Evolutionary conservation across 2,329 filamentous ascomycete species (phyloP).

Genomic region (Colletotrichum brevisporum): DNA sequence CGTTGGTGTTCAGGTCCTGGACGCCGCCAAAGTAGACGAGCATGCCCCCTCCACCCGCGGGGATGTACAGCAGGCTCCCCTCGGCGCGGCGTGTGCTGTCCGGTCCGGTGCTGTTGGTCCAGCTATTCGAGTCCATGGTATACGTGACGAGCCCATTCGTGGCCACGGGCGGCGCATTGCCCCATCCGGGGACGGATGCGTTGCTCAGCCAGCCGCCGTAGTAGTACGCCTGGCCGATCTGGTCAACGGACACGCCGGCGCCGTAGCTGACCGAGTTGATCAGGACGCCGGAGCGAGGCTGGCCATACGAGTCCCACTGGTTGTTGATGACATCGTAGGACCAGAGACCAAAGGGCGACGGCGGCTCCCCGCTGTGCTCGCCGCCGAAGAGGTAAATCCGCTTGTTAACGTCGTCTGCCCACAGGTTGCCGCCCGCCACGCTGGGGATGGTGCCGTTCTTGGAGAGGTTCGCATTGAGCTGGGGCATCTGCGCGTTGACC

Average conservation of each 20-base stretch:
- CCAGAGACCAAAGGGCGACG: conserved; percentile 65
- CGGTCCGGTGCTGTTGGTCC: conserved; percentile 68
- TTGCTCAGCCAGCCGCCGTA: conserved; percentile 75
- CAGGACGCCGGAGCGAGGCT: conserved; percentile 48
- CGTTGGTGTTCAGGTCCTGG: conserved; percentile 61
- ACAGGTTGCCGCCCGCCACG: conserved; percentile 63
- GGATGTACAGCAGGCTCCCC: conserved; percentile 72
- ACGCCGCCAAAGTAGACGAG: conserved; percentile 75
- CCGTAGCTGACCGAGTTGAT: conserved; percentile 68
- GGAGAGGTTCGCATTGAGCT: conserved; percentile 68
- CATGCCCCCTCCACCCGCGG: conserved; percentile 71
- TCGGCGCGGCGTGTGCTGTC: conserved; percentile 70
- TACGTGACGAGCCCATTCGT: conserved; percentile 69
- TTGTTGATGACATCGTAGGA: conserved; percentile 70
- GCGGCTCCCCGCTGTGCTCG: conserved; percentile 61
- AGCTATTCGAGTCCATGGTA: conserved; percentile 65
- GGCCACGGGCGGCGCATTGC: conserved; percentile 58
- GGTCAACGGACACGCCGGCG: conserved; percentile 68
- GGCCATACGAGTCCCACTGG: conserved; percentile 65
- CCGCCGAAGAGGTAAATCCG: conserved; percentile 75
- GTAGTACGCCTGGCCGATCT: conserved; percentile 71
- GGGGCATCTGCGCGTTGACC: conserved; percentile 59
- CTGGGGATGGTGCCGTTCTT: conserved; percentile 71
- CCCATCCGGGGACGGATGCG: conserved; percentile 65
- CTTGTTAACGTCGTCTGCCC: conserved; percentile 74